Evolutionary conservation across 192 early-diverging fungal species (phyloP), one percentile per base, ranked within the genome.

Genomic region (Entomortierella chlamydospora): DNA sequence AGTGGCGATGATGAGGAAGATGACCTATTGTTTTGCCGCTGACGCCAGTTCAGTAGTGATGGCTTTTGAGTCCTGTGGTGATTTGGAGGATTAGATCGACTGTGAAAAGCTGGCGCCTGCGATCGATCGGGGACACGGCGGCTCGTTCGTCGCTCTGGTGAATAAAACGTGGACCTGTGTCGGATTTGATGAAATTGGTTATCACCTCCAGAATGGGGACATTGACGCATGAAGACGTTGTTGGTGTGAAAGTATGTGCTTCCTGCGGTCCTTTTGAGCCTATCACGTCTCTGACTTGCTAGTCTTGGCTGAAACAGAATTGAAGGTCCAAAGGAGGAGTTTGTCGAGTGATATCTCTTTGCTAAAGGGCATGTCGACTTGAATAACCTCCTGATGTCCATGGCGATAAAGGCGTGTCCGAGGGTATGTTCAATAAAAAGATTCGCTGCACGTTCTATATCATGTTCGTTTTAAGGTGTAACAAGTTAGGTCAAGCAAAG

Each of bases 341-440:
- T 11, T 28, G 60, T 26, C 26, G 61, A 34, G 8, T 15, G 18
- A 11, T 29, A 25, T 43, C 23, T 56, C 13, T 23, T 58, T 28
- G 41, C 59, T 39, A 66, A 55, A n/a, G 72, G 72, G 42, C 64
- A 66, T 10, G 72, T 42, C n/a, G 59, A 47, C 39, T 29, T 53
- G 17, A 74, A 33, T 5, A 74, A 50, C 43, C 50, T 66, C 58
- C 64, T 51, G 58, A 74, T 41, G 47, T 74, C 72, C 72, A 74
- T 74, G 70, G 28, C 61, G 47, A 25, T 47, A 12, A 12, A 17
- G 15, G 45, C 45, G 34, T 37, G 34, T 37, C n/a, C n/a, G n/a
- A n/a, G n/a, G n/a, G n/a, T n/a, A n/a, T n/a, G n/a, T n/a, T n/a
- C n/a, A n/a, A n/a, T n/a, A n/a, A n/a, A n/a, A n/a, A n/a, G n/a